Base-by-base conservation (phyloP, 495 filamentous ascomycete species). In the Hyaloscypha hepaticicola region DNA sequence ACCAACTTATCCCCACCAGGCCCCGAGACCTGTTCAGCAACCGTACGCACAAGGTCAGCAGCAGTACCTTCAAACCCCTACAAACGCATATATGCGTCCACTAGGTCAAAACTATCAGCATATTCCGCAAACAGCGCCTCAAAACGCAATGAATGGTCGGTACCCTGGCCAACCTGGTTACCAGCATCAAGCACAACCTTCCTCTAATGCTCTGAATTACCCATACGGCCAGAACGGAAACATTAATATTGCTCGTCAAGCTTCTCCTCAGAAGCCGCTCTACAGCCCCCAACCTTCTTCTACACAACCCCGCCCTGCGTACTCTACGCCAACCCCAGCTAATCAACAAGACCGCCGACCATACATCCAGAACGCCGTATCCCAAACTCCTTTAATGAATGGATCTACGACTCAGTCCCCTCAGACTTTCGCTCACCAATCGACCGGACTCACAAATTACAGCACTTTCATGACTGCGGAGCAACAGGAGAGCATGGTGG, bases 401-500 rank as follows among this genome's bases (percentile, higher is more conserved):
- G 70, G 70, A 55, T 34, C 31, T 1, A 29, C 58, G 26, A 27
- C 65, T 12, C 65, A 60, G 52, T 24, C 65, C 25, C 55, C 60
- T 57, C 70, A 69, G 49, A 55, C 64, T 16, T 61, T 38, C 45
- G 33, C 45, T 41, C 60, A 55, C 9, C 61, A 62, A 45, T 38
- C 24, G 16, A 57, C 63, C 45, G 60, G 60, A 2, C 21, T 33
- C 11, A 71, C 67, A 16, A 57, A 55, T 31, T 73, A 71, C 34
- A 69, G 60, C 60, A 71, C 71, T 0, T 65, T 67, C 55, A 61
- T 73, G 64, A 71, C 56, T 19, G 41, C 64, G 25, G 61, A 55
- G 21, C 48, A 73, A 49, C 69, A 73, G 34, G 49, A 64, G n/a
- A 70, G 34, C 38, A 67, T 73, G 59, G 69, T 71, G 61, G 69